Conservation (phyloP, 352 stramenopile genomes). For the Phytophthora tubulina region DNA sequence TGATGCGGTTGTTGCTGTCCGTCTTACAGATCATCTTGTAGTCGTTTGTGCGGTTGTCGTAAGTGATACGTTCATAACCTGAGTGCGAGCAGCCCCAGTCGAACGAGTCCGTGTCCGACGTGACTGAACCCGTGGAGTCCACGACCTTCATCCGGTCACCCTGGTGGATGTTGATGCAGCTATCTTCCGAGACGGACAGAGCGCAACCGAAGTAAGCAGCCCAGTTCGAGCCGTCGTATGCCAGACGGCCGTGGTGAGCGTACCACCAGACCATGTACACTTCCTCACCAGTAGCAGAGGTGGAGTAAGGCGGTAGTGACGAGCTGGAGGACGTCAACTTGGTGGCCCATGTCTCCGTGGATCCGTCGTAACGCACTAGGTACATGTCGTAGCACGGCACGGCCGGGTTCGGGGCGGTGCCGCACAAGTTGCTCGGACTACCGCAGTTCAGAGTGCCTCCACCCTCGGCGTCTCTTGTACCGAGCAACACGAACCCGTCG, state of each 20-base stretch:
- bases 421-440: conserved; percentile 61
- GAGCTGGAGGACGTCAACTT: conserved; percentile 65
- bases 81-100: conserved; percentile 72
- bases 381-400: conserved; percentile 72
- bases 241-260: conserved; percentile 65
- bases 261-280: conserved; percentile 81
- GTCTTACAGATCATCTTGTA: conserved; percentile 70
- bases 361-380: conserved; percentile 58
- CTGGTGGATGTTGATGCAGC: conserved; percentile 77
- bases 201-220: conserved; percentile 63
- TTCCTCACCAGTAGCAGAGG: conserved; percentile 43
- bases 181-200: conserved; percentile 57
- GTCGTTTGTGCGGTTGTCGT: conserved; percentile 51
- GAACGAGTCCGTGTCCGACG: conserved; percentile 53
- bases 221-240: conserved; percentile 66
- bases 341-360: conserved; percentile 61
- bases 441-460: conserved; percentile 66
- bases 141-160: conserved; percentile 73
- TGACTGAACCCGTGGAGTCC: conserved; percentile 41
- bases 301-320: conserved; percentile 62
- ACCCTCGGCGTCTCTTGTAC: conserved; percentile 54
- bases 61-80: conserved; percentile 66
- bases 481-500: conserved; percentile 62
- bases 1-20: conserved; percentile 78
- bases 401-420: conserved; percentile 41